Evolutionary conservation across 345 rosid species (phyloP).

Genomic region (Sonneratia caseolaris): DNA sequence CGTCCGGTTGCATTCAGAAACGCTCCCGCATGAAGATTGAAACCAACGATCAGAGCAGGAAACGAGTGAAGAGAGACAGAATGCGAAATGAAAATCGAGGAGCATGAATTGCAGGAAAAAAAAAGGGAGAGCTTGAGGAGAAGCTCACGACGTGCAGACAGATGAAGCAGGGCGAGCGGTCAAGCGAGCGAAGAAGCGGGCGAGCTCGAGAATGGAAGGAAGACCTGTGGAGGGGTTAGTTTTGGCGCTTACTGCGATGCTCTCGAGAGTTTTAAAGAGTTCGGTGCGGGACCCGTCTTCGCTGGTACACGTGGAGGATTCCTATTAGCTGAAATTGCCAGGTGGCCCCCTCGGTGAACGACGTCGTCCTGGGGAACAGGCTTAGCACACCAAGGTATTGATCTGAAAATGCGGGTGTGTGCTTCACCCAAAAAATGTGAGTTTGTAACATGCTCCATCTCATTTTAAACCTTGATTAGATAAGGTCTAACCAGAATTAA

Average conservation of each 20-base stretch:
- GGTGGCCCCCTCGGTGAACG: too few relatives aligned
- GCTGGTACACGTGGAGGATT: background rate
- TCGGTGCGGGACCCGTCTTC: conserved; percentile 25
- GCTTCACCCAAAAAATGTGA: too few relatives aligned
- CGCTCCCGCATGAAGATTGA: background rate
- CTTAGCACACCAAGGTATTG: too few relatives aligned
- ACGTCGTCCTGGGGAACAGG: too few relatives aligned
- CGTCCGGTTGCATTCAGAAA: too few relatives aligned
- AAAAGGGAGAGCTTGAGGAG: conserved; percentile 6
- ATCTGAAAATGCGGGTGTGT: too few relatives aligned
- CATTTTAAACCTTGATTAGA: too few relatives aligned
- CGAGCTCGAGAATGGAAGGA: conserved; percentile 4
- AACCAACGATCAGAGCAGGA: background rate
- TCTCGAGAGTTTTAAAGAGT: conserved; percentile 24
- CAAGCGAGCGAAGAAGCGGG: background rate
- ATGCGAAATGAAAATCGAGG: background rate
- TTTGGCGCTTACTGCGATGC: conserved; percentile 24
- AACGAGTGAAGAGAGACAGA: background rate
- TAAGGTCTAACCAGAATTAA: too few relatives aligned
- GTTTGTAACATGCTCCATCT: too few relatives aligned
- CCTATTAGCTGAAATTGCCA: conserved; percentile 8
- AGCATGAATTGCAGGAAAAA: background rate
- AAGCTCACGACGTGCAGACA: conserved; percentile 1
- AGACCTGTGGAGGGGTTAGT: background rate
- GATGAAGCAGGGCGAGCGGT: background rate